Conservation (phyloP, 2,329 filamentous ascomycete species). For the Colletotrichum sansevieriae region DNA sequence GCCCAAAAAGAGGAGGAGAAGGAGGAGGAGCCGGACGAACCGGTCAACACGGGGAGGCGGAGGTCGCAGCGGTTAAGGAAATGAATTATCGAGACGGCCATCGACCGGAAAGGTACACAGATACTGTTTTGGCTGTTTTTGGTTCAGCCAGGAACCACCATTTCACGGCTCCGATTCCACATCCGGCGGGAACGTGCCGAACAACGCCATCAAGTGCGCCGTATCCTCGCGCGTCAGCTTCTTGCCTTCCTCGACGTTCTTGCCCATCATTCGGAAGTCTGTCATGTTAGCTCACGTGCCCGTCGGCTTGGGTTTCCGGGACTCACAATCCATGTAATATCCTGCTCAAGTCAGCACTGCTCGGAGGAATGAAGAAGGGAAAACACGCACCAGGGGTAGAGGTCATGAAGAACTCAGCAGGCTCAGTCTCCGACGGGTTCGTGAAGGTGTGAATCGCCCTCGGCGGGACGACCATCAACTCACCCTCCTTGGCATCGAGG, state of each 20-base stretch:
- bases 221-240: conserved; percentile 46
- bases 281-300: conserved; percentile 10
- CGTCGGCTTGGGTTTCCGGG: no score
- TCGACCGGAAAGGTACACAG: conserved; percentile 1
- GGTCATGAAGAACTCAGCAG: conserved; percentile 54
- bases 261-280: conserved; percentile 54
- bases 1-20: conserved; percentile 23
- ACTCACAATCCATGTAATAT: conserved; percentile 54
- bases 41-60: conserved; percentile 41
- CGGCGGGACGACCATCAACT: conserved; percentile 53
- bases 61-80: conserved; percentile 49
- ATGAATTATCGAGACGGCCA: conserved; percentile 25
- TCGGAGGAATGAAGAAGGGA: neutral
- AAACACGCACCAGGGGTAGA: conserved; percentile 49
- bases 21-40: neutral
- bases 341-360: conserved; percentile 43
- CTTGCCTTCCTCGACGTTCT: conserved; percentile 46
- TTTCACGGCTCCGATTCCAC: conserved; percentile 50
- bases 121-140: no score
- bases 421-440: conserved; percentile 50
- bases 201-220: conserved; percentile 53
- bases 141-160: neutral
- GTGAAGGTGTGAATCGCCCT: conserved; percentile 52
- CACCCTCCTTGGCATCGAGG: conserved; percentile 48
- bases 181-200: conserved; percentile 53